Evolutionary conservation across 495 filamentous ascomycete species (phyloP).

Genomic region (Chaetomium cochliodes): DNA sequence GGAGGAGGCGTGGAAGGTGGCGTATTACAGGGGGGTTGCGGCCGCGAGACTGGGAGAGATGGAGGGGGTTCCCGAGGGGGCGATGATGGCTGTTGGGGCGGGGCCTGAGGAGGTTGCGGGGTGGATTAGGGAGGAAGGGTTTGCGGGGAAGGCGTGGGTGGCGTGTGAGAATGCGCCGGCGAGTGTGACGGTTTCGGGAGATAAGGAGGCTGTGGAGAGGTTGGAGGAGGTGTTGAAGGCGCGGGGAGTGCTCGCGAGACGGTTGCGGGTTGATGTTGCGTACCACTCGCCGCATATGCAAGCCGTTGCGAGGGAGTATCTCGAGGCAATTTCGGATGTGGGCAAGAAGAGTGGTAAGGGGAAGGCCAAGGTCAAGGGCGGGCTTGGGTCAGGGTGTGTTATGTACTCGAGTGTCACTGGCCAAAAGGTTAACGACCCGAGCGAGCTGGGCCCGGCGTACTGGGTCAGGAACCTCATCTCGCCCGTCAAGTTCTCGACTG

Average conservation of each 20-base stretch:
- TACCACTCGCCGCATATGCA: constrained; percentile 46
- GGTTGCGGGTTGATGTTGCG: constrained; percentile 35
- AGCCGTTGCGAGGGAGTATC: constrained; percentile 38
- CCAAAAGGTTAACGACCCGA: neutral
- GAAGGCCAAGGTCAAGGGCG: neutral
- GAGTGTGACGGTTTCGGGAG: constrained; percentile 49
- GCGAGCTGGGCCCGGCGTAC: neutral
- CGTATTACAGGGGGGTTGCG: constrained; percentile 28
- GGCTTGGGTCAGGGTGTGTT: neutral
- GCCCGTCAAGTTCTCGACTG: constrained; percentile 1
- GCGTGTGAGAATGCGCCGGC: constrained; percentile 47
- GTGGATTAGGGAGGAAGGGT: neutral
- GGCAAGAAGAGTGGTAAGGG: neutral
- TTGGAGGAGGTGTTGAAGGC: constrained; percentile 18
- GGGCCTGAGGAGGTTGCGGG: neutral
- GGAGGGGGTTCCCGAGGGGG: neutral
- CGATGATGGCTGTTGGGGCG: constrained; percentile 1
- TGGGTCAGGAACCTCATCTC: constrained; percentile 1
- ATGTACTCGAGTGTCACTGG: neutral
- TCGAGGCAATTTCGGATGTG: neutral
- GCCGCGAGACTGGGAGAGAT: neutral
- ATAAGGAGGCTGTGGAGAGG: constrained; percentile 33
- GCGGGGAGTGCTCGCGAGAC: constrained; percentile 25
- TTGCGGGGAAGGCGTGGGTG: constrained; percentile 11
- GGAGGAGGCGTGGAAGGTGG: constrained; percentile 28